Base-by-base conservation (phyloP, 768 basidiomycete genomes). In the Flagelloscypha sp. region DNA sequence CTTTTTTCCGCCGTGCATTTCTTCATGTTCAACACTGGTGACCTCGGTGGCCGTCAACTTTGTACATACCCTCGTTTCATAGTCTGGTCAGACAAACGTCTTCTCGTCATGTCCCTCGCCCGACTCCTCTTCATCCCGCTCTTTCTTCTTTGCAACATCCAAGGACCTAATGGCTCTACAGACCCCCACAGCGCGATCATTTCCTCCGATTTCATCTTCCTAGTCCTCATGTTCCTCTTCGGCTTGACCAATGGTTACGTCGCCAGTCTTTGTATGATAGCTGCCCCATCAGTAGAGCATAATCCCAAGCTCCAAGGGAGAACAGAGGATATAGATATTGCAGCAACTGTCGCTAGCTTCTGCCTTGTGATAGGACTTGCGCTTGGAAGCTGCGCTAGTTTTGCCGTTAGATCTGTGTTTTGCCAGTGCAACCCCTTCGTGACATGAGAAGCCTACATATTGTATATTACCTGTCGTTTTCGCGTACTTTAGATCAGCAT, bases 71-170 rank as follows among this genome's bases (percentile, higher is more conserved):
- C 81, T 5, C 51, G 54, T 6, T 55, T 90, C 15, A 55, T 79
- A 21, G 60, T 89, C 35, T 89, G 85, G 76, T 78, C 77, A 3
- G 70, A 74, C 5, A 68, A 62, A 16, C 68, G 69, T 22, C 69
- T 93, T 24, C 53, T 88, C 11, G 49, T 53, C 5, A 57, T 87
- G 17, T 80, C 88, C 11, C 52, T 84, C 27, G 55, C 74, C 3
- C 77, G 92, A 36, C 83, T 79, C 2, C 49, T 89, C 22, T 93
- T 94, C 60, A 74, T 95, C 31, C 88, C 88, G 20, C 48, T 92
- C 27, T 82, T 94, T 57, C 68, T 94, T n/a, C 65, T 82, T 58
- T 94, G 90, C 68, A 95, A 95, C 51, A 59, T 93, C 27, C 74
- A 79, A 44, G 72, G 67, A 28, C 61, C 65, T 20, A 45, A 49